Conservation (phyloP, 345 rosid species). For the Mangifera indica region DNA sequence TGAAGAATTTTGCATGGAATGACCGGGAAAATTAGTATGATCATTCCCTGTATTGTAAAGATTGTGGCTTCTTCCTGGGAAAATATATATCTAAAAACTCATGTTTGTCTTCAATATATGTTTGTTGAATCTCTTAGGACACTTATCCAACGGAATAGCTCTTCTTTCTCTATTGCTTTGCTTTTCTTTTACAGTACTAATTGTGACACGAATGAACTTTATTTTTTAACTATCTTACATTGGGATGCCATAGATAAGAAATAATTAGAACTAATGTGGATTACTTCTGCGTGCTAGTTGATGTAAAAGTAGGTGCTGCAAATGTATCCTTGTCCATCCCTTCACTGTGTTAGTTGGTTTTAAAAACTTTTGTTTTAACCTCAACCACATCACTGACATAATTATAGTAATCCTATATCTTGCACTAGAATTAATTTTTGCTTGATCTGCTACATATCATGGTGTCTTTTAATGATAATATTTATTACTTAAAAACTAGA, state of each 20-base stretch:
- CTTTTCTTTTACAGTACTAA: neutral
- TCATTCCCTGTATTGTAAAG: neutral
- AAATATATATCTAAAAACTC: neutral
- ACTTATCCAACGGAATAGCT: neutral
- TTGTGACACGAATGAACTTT: neutral
- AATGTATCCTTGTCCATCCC: neutral
- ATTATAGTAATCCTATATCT: neutral
- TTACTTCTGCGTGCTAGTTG: neutral
- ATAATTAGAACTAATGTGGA: neutral
- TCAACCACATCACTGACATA: neutral
- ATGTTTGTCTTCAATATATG: neutral
- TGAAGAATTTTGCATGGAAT: conserved; percentile 1
- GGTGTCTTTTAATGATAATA: neutral
- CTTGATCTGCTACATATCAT: neutral
- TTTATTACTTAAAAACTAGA: neutral
- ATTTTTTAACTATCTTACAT: neutral
- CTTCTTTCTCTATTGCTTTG: neutral
- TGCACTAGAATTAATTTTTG: neutral
- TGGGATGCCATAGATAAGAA: neutral
- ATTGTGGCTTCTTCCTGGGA: neutral
- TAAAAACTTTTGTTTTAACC: neutral
- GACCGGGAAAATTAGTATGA: conserved; percentile 1
- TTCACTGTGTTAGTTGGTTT: neutral
- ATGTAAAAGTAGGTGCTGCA: neutral
- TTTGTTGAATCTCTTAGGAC: neutral